These are phyloP conservation scores for Phytopythium kandeliae DNA, from an alignment of 352 stramenopile species.

Conservation along the genomic window DNA sequence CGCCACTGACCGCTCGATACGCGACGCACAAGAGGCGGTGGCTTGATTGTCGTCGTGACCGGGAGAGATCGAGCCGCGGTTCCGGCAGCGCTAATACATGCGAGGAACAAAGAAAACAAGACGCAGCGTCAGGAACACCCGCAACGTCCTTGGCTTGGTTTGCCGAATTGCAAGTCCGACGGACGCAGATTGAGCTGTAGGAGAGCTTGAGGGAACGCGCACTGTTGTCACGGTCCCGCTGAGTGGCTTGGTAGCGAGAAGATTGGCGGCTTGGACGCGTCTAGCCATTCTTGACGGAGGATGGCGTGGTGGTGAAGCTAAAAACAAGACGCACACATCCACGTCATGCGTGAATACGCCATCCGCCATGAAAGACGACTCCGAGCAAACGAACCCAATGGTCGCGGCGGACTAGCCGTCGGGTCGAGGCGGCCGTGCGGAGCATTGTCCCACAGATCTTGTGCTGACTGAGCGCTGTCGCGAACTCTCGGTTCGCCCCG, in stretches of 20 bases:
- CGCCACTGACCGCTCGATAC: conserved; percentile 46
- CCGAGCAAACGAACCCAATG: conserved; percentile 8
- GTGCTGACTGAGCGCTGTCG: conserved; percentile 28
- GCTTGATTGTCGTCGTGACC: conserved; percentile 10
- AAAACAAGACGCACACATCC: background rate
- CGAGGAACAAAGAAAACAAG: no score
- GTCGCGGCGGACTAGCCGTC: conserved; percentile 24
- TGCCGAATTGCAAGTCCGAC: background rate
- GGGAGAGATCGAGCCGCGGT: background rate
- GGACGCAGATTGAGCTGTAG: background rate
- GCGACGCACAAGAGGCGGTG: conserved; percentile 34
- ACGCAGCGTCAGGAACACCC: no score
- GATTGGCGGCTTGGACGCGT: conserved; percentile 1
- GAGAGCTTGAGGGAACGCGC: background rate
- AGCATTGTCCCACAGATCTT: conserved; percentile 30
- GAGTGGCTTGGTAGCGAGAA: background rate
- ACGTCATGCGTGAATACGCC: background rate
- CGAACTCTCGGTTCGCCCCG: conserved; percentile 20
- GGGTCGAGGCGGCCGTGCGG: conserved; percentile 24
- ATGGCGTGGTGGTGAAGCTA: conserved; percentile 16
- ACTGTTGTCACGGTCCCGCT: conserved; percentile 1
- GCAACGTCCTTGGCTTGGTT: background rate
- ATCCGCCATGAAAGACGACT: background rate
- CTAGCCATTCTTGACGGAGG: conserved; percentile 8
- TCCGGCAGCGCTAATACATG: background rate